phyloP scores from a whole-genome alignment of 2,329 filamentous ascomycete species.

The Verticillium dahliae region DNA sequence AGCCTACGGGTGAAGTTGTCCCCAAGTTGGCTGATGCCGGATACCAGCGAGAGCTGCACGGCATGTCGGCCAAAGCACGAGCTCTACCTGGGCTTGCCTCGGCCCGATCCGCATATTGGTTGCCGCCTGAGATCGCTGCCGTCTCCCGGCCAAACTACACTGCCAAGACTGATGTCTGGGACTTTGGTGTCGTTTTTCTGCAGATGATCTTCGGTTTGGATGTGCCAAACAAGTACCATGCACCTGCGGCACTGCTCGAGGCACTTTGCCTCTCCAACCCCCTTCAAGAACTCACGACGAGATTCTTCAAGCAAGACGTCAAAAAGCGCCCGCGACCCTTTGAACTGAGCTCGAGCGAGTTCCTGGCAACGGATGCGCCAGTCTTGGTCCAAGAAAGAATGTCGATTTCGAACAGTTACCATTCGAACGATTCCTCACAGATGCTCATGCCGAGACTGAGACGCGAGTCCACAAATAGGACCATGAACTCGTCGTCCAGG shows the following conservation, averaged over 20 bases:
- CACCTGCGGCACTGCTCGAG: constrained; percentile 67
- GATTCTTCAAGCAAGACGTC: constrained; percentile 78
- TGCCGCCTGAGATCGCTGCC: constrained; percentile 67
- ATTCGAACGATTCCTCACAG: constrained; percentile 32
- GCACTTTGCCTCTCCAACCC: constrained; percentile 66
- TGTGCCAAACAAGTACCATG: constrained; percentile 69
- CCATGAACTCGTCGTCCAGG: constrained; percentile 52
- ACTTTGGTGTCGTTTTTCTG: constrained; percentile 82
- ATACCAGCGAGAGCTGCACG: constrained; percentile 63
- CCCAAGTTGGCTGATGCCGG: constrained; percentile 70
- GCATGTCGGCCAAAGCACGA: constrained; percentile 47
- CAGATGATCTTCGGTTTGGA: constrained; percentile 91
- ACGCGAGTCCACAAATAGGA: constrained; percentile 54
- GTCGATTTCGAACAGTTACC: constrained; percentile 15
- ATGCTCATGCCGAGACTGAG: constrained; percentile 43
- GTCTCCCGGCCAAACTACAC: constrained; percentile 57
- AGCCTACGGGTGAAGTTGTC: constrained; percentile 59
- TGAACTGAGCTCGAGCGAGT: constrained; percentile 58
- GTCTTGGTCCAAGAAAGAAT: constrained; percentile 41
- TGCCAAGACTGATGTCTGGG: constrained; percentile 88
- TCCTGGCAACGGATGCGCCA: constrained; percentile 58
- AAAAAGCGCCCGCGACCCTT: constrained; percentile 84
- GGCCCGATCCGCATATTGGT: constrained; percentile 74
- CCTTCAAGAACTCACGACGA: constrained; percentile 71
- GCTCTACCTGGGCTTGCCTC: constrained; percentile 47